These are phyloP conservation scores for Dendrobium nobile DNA, from an alignment of 106 monocot species.

Conservation along the genomic window DNA sequence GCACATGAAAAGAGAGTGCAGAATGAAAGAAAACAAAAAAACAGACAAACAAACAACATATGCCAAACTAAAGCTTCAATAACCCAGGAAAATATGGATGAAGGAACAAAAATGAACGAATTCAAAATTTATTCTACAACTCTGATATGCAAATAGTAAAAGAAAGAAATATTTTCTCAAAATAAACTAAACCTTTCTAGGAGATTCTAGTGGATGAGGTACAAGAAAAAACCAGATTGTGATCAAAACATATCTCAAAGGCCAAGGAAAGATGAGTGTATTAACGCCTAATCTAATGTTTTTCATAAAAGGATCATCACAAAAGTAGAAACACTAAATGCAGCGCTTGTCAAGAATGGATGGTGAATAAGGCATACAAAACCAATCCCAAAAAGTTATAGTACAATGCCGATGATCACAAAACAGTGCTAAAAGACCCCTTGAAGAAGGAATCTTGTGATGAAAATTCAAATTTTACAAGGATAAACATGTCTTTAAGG, in stretches of 20 bases:
- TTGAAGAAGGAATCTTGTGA: too few relatives aligned
- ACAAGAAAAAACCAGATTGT: background rate
- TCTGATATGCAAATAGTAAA: background rate
- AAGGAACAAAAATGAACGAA: background rate
- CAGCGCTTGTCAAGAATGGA: background rate
- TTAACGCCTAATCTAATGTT: background rate
- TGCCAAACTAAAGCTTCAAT: background rate
- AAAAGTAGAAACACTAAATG: background rate
- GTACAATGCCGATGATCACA: background rate
- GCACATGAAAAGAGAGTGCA: background rate
- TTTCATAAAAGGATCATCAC: slow-evolving; percentile 1
- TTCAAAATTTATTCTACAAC: background rate
- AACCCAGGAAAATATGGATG: background rate
- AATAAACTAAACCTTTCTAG: background rate
- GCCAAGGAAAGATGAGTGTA: background rate
- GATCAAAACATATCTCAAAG: background rate
- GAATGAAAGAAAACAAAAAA: background rate
- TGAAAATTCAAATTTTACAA: background rate
- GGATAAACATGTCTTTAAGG: background rate
- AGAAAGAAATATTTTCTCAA: background rate
- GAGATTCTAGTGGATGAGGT: background rate
- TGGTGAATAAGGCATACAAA: background rate
- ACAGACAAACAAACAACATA: background rate
- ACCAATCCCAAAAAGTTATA: background rate
- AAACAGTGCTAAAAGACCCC: background rate